These are phyloP conservation scores for Plasmodium reichenowi DNA, from an alignment of 169 alveolate species.

Conservation along the genomic window DNA sequence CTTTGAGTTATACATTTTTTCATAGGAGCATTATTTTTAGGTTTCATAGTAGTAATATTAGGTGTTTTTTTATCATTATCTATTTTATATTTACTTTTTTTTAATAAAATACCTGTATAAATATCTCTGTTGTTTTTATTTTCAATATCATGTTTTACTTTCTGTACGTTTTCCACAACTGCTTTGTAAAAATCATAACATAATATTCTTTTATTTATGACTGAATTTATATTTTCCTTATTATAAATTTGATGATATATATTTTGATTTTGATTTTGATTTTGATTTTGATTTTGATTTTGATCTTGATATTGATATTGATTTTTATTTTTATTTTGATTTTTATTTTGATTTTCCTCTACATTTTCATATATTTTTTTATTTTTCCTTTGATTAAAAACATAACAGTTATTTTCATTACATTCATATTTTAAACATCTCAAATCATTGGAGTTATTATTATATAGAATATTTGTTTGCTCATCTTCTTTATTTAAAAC, in stretches of 20 bases:
- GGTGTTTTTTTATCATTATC: neutral
- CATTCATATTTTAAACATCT: conserved; percentile 11
- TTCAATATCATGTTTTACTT: conserved; percentile 29
- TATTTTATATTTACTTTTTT: conserved; percentile 54
- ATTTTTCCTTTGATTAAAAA: conserved; percentile 14
- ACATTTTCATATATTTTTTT: neutral
- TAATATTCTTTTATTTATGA: conserved; percentile 20
- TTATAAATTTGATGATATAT: neutral
- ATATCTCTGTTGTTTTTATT: conserved; percentile 41
- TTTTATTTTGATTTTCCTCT: too few relatives aligned
- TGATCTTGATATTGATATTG: neutral
- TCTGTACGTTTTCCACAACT: conserved; percentile 8
- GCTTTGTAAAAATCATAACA: conserved; percentile 33
- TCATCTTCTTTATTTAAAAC: conserved; percentile 7
- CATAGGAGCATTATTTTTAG: neutral
- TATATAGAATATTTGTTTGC: neutral
- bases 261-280: neutral
- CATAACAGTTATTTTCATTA: conserved; percentile 40
- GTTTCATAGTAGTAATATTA: neutral
- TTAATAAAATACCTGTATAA: conserved; percentile 56
- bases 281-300: neutral
- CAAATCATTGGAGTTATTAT: neutral
- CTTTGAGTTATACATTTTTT: neutral
- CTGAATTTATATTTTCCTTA: neutral
- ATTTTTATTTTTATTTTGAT: too few relatives aligned